Percentiles rank a stretch among this genome's conserved stretches.
Evolutionary conservation across 176 grass and related monocot species (phyloP).

Genomic region (Ampelocalamus luodianensis): DNA sequence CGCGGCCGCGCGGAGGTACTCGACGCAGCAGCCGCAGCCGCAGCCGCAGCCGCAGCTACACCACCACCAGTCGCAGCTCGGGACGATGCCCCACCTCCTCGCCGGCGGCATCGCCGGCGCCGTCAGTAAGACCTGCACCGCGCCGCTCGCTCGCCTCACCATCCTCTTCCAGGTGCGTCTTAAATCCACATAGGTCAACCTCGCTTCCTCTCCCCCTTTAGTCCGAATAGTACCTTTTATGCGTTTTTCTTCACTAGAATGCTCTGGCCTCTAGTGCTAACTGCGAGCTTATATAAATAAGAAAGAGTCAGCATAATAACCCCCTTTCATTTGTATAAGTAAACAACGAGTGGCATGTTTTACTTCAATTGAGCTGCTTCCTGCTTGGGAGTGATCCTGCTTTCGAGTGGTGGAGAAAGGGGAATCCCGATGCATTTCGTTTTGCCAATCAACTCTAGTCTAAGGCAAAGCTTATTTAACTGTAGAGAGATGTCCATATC

Average conservation of each 20-base stretch:
- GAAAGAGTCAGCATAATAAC: neutral
- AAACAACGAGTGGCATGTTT: neutral
- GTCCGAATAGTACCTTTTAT: neutral
- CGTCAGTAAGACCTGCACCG: conserved; percentile 97
- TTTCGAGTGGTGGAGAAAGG: conserved; percentile 16
- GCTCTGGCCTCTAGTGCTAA: neutral
- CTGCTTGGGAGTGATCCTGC: neutral
- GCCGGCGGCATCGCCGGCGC: conserved; percentile 87
- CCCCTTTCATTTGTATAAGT: neutral
- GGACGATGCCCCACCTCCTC: conserved; percentile 70
- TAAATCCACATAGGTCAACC: neutral
- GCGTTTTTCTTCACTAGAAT: neutral
- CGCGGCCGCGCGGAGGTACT: conserved; percentile 52
- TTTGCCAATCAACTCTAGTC: neutral
- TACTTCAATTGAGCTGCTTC: neutral
- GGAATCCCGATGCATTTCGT: neutral
- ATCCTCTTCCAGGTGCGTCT: conserved; percentile 88
- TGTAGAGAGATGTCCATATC: neutral
- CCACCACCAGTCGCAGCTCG: conserved; percentile 68
- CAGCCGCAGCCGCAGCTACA: conserved; percentile 53
- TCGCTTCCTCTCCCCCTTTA: neutral
- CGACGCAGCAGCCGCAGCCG: conserved; percentile 49
- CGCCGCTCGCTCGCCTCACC: conserved; percentile 88
- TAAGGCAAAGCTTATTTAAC: neutral
- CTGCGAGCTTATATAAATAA: neutral